Conservation (phyloP, 2,329 filamentous ascomycete genomes). For the Fusarium camptoceras region DNA sequence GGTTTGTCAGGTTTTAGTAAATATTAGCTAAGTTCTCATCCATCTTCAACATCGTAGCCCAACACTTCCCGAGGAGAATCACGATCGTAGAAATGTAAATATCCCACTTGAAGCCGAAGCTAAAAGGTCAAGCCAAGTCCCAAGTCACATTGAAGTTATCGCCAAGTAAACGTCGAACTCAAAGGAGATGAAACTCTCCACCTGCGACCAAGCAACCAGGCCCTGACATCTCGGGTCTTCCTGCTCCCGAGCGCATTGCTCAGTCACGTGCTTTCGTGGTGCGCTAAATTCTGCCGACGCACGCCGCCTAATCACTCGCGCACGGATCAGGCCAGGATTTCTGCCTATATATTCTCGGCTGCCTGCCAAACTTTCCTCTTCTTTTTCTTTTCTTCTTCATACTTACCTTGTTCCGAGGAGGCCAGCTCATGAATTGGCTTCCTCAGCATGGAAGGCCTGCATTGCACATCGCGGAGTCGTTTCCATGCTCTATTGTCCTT, state of each 20-base stretch:
- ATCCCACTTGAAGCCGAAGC: constrained; percentile 3
- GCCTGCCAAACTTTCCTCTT: constrained; percentile 12
- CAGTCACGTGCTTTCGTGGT: not conserved
- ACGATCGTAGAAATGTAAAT: not conserved
- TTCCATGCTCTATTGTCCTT: constrained; percentile 63
- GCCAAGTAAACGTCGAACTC: constrained; percentile 13
- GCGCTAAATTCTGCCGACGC: not conserved
- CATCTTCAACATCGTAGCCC: not conserved
- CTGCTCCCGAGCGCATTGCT: not conserved
- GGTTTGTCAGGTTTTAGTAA: constrained; percentile 12
- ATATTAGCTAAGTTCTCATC: not conserved
- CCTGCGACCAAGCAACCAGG: not conserved
- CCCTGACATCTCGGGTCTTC: not conserved
- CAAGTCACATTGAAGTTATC: constrained; percentile 2
- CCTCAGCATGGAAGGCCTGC: constrained; percentile 62
- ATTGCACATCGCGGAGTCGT: constrained; percentile 67
- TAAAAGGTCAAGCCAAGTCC: not conserved
- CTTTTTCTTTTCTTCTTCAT: constrained; percentile 59
- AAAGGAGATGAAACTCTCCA: constrained; percentile 20
- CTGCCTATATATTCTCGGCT: constrained; percentile 48
- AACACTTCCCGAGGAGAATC: not conserved
- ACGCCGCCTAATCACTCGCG: constrained; percentile 6
- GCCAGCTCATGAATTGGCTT: constrained; percentile 60
- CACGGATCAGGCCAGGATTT: not conserved
- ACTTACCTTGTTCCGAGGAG: constrained; percentile 64